These are phyloP conservation scores for Rhododendron griersonianum DNA, from an alignment of 148 eudicot genomes.

Conservation along the genomic window DNA sequence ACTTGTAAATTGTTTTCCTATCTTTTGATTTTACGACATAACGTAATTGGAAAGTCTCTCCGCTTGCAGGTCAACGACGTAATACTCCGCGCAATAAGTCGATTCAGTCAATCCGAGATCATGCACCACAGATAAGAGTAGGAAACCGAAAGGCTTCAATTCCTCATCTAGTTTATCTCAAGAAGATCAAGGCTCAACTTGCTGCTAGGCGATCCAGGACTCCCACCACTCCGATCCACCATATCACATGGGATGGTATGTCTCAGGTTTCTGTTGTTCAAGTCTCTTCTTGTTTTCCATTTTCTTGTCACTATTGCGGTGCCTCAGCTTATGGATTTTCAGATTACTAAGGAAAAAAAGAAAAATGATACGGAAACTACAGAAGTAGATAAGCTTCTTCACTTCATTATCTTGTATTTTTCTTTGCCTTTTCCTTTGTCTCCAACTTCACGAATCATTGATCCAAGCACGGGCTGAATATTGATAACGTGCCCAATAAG, in stretches of 20 bases:
- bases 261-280: background rate
- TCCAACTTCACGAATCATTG: background rate
- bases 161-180: conserved; percentile 2
- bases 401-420: background rate
- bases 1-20: background rate
- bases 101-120: background rate
- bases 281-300: background rate
- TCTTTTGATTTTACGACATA: background rate
- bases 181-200: background rate
- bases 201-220: background rate
- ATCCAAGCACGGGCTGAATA: background rate
- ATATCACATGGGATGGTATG: conserved; percentile 14
- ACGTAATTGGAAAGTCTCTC: background rate
- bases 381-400: too few species aligned
- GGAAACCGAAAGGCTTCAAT: conserved; percentile 8
- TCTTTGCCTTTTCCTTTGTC: background rate
- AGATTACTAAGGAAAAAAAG: background rate
- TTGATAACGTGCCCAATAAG: background rate
- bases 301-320: background rate
- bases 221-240: background rate
- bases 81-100: background rate
- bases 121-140: background rate
- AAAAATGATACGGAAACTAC: background rate
- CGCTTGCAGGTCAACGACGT: background rate
- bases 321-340: background rate